Percentiles rank a stretch among this genome's conserved stretches.
These are phyloP conservation scores for Neurospora sp. DNA, from an alignment of 495 filamentous ascomycete species.

Conservation along the genomic window DNA sequence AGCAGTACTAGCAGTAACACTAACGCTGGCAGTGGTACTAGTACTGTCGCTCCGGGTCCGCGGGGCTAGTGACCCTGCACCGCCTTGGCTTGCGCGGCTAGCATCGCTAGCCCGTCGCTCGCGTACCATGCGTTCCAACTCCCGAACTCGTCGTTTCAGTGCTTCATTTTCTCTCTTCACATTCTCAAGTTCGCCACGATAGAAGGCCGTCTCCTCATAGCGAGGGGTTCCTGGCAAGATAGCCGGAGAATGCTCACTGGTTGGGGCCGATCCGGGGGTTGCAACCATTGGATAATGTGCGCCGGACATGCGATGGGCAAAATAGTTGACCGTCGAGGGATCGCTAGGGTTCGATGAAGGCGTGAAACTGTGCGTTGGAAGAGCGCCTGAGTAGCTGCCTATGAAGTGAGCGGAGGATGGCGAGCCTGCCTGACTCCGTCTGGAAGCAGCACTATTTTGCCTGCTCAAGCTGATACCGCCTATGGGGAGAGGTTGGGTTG, in stretches of 20 bases:
- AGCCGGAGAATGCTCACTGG: conserved; percentile 33
- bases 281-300: conserved; percentile 6
- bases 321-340: conserved; percentile 19
- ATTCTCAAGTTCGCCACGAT: conserved; percentile 60
- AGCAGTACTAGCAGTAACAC: conserved; percentile 24
- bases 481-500: conserved; percentile 16
- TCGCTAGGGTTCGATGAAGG: conserved; percentile 12
- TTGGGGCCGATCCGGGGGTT: conserved; percentile 4
- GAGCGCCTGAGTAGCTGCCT: neutral
- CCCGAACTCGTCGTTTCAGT: conserved; percentile 61
- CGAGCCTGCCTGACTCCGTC: conserved; percentile 30
- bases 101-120: conserved; percentile 36
- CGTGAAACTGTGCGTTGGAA: conserved; percentile 6
- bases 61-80: neutral
- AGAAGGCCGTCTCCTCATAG: conserved; percentile 62
- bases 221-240: conserved; percentile 44
- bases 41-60: conserved; percentile 26
- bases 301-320: conserved; percentile 15
- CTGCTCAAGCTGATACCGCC: conserved; percentile 28
- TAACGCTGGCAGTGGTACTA: conserved; percentile 33
- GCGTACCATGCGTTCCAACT: conserved; percentile 51
- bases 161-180: conserved; percentile 74
- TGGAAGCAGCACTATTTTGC: conserved; percentile 36
- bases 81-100: conserved; percentile 16
- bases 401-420: conserved; percentile 21